Base-by-base conservation (phyloP, 495 filamentous ascomycete species). In the Penicillium flavigenum region DNA sequence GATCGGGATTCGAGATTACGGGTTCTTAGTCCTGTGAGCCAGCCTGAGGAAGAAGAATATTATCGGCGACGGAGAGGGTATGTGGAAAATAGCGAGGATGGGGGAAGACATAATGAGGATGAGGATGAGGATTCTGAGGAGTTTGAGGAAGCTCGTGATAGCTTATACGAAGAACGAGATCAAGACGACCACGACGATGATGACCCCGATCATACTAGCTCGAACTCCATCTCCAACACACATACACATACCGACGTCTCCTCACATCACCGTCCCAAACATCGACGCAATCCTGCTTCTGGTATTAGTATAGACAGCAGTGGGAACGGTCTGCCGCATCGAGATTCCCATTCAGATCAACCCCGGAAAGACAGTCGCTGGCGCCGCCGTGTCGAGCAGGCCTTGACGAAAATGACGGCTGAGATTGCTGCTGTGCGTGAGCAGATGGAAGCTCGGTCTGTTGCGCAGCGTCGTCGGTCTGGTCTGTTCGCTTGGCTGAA, bases 361-460 rank as follows among this genome's bases (percentile, higher is more conserved):
- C 6, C 11, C 11, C 4, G 24, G 51, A 53, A 53, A 38, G 61
- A 65, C 48, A 63, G 73, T 41, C 83, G 82, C 63, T 96, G 93
- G 90, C 85, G 88, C 22, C 85, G 83, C 58, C 80, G 88, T 56
- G 89, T 98, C 60, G 93, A 98, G 73, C 82, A 88, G 43, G 90
- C 91, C 29, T 83, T 98, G 54, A 87, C 92, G 42, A 89, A 89
- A 63, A 86, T 98, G 78, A 94, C 92, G 41, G 87, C 92, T 14
- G 94, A 98, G 72, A 84, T 98, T 17, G 90, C 94, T 4, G 94
- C 94, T n/a, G 76, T 96, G 60, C 81, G 94, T 22, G 94, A 98
- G 71, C 90, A 96, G 67, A 88, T 97, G 60, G 89, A 95, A 53
- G 80, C 83, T 3, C 76, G 74, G 32, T 61, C 70, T 16, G 41